These are phyloP conservation scores for Trichophyton rubrum DNA, from an alignment of 2,329 filamentous ascomycete species.

Conservation along the genomic window DNA sequence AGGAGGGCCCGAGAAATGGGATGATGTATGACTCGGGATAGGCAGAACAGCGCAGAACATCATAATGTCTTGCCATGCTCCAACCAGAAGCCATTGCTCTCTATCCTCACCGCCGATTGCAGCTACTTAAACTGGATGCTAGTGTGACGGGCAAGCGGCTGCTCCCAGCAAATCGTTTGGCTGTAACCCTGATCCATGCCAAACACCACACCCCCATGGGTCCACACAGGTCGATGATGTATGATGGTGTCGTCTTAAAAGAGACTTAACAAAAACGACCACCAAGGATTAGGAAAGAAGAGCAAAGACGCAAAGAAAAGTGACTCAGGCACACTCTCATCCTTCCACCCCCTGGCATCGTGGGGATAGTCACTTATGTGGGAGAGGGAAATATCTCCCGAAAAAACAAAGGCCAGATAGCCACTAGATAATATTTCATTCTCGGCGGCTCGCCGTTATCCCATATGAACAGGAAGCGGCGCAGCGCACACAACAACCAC, in stretches of 20 bases:
- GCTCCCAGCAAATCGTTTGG: slow-evolving; percentile 3
- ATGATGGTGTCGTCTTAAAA: background rate
- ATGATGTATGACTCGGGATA: background rate
- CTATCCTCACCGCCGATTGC: slow-evolving; percentile 2
- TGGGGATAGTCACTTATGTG: background rate
- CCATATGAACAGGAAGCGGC: background rate
- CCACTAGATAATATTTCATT: background rate
- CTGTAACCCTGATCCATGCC: slow-evolving; percentile 1
- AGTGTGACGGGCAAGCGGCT: slow-evolving; percentile 1
- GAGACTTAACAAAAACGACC: too few species aligned
- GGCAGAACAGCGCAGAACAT: background rate
- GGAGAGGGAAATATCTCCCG: background rate
- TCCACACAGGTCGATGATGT: background rate
- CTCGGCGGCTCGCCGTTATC: slow-evolving; percentile 1
- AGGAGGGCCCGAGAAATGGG: background rate
- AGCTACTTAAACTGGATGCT: background rate
- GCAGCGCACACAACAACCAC: background rate
- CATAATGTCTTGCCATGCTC: background rate
- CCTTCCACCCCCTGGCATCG: background rate
- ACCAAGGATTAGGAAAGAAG: background rate
- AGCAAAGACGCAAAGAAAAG: background rate
- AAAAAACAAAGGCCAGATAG: background rate
- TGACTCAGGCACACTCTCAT: background rate
- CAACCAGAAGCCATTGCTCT: background rate
- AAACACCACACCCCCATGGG: background rate